A percentile compares a stretch with the other conserved stretches of the same genome.
These are phyloP conservation scores for Hyphopichia fennica DNA, from an alignment of 1,139 yeast genomes.

Conservation along the genomic window DNA sequence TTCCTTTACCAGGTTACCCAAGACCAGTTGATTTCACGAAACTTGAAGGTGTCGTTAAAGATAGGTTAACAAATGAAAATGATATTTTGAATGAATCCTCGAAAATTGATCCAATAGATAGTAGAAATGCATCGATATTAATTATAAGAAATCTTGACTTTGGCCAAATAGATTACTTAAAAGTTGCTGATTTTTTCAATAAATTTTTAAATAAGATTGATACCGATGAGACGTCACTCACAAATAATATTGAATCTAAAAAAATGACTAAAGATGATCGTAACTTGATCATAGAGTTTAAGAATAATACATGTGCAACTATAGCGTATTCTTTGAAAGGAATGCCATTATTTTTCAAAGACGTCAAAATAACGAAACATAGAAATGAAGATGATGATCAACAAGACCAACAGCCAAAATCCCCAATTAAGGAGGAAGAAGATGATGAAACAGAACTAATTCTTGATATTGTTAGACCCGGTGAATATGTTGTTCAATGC, in stretches of 20 bases:
- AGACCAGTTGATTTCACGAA: conserved; percentile 56
- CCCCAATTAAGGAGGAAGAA: conserved; percentile 6
- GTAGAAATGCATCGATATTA: conserved; percentile 52
- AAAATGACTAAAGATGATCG: conserved; percentile 36
- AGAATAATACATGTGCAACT: conserved; percentile 59
- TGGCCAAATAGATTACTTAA: conserved; percentile 37
- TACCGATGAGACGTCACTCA: conserved; percentile 23
- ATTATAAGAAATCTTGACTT: conserved; percentile 49
- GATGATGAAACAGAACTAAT: conserved; percentile 13
- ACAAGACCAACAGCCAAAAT: background rate
- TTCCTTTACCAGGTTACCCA: conserved; percentile 74
- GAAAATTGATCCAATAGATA: conserved; percentile 50
- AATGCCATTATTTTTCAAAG: conserved; percentile 30
- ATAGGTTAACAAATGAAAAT: conserved; percentile 37
- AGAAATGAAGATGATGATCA: conserved; percentile 11
- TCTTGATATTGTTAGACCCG: conserved; percentile 53
- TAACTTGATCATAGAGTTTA: conserved; percentile 51
- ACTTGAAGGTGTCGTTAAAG: conserved; percentile 48
- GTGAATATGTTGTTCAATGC: conserved; percentile 55
- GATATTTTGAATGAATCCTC: conserved; percentile 40
- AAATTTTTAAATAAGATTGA: conserved; percentile 40
- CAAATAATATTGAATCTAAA: conserved; percentile 32
- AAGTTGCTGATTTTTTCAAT: conserved; percentile 44
- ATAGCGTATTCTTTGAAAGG: conserved; percentile 50
- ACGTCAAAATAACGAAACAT: conserved; percentile 14